A percentile compares a stretch with the other conserved stretches of the same genome.
phyloP scores from a whole-genome alignment of 768 basidiomycete species.

The Myochromella boudieri region DNA sequence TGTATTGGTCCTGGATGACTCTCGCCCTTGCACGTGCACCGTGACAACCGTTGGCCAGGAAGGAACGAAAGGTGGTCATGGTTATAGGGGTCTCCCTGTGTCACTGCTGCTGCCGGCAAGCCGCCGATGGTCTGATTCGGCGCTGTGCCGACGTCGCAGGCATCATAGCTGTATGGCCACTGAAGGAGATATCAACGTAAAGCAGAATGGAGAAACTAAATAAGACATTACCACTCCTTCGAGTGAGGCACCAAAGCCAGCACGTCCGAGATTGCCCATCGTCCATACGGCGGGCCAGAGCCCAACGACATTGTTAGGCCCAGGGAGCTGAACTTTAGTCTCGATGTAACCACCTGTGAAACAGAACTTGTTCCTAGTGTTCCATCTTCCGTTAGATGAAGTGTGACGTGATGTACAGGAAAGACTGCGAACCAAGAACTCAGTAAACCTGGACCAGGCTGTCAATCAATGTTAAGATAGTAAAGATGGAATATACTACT shows the following conservation, averaged over 20 bases:
- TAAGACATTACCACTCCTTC: slow-evolving; percentile 65
- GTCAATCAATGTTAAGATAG: slow-evolving; percentile 28
- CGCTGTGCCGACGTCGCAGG: slow-evolving; percentile 83
- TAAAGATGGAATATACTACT: slow-evolving; percentile 22
- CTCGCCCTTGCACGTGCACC: slow-evolving; percentile 83
- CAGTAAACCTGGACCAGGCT: slow-evolving; percentile 36
- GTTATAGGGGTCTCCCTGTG: slow-evolving; percentile 52
- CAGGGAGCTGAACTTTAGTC: slow-evolving; percentile 61
- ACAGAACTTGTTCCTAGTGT: slow-evolving; percentile 80
- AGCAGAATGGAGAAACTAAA: not conserved
- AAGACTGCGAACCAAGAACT: slow-evolving; percentile 35
- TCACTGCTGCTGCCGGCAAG: slow-evolving; percentile 58
- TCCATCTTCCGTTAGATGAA: slow-evolving; percentile 31
- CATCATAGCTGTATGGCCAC: slow-evolving; percentile 85
- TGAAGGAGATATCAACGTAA: slow-evolving; percentile 21
- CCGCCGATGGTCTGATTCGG: slow-evolving; percentile 79
- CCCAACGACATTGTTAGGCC: slow-evolving; percentile 61
- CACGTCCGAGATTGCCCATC: slow-evolving; percentile 67
- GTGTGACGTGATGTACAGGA: not conserved
- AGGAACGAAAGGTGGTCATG: slow-evolving; percentile 64
- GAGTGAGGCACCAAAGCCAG: slow-evolving; percentile 82
- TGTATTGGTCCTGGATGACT: slow-evolving; percentile 82
- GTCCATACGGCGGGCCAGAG: slow-evolving; percentile 86
- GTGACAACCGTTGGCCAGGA: slow-evolving; percentile 79
- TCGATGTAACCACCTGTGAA: slow-evolving; percentile 84